Evolutionary conservation across 805 yeast genomes (phyloP).

Genomic region (Candida coleopterorum): DNA sequence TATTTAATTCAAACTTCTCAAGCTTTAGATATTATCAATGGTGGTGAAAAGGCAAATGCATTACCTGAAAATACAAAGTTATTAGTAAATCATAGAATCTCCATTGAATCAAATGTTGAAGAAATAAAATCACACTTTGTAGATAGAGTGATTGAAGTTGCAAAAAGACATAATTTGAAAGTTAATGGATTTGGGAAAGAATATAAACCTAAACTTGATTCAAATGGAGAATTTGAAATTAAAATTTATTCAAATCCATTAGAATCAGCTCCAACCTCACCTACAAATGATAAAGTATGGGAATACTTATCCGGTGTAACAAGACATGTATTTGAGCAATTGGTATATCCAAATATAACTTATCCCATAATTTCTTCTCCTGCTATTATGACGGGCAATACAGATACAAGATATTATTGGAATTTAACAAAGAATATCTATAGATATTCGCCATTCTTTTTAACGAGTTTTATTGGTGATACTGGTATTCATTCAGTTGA

Average conservation of each 20-base stretch:
- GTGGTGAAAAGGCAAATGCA: slow-evolving; percentile 40
- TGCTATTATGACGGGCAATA: slow-evolving; percentile 60
- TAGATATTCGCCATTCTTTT: slow-evolving; percentile 51
- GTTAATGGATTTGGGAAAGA: slow-evolving; percentile 32
- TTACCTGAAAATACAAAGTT: slow-evolving; percentile 32
- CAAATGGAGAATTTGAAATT: slow-evolving; percentile 13
- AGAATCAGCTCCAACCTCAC: slow-evolving; percentile 45
- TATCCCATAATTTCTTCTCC: slow-evolving; percentile 48
- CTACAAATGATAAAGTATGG: slow-evolving; percentile 37
- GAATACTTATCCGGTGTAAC: slow-evolving; percentile 38
- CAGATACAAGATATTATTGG: slow-evolving; percentile 70
- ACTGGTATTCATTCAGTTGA: slow-evolving; percentile 57
- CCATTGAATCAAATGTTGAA: slow-evolving; percentile 25
- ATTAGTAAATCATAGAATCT: slow-evolving; percentile 33
- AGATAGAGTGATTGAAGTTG: slow-evolving; percentile 21
- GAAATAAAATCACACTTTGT: slow-evolving; percentile 20
- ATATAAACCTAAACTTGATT: slow-evolving; percentile 14
- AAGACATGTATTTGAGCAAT: slow-evolving; percentile 44
- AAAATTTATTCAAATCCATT: slow-evolving; percentile 17
- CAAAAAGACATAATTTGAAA: slow-evolving; percentile 22
- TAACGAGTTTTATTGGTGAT: slow-evolving; percentile 25
- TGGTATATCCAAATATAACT: slow-evolving; percentile 30
- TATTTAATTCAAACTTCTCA: slow-evolving; percentile 34
- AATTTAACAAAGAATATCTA: slow-evolving; percentile 53
- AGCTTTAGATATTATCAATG: slow-evolving; percentile 31